These are phyloP conservation scores for Agapanthus africanus DNA, from an alignment of 106 monocot species.

Conservation along the genomic window DNA sequence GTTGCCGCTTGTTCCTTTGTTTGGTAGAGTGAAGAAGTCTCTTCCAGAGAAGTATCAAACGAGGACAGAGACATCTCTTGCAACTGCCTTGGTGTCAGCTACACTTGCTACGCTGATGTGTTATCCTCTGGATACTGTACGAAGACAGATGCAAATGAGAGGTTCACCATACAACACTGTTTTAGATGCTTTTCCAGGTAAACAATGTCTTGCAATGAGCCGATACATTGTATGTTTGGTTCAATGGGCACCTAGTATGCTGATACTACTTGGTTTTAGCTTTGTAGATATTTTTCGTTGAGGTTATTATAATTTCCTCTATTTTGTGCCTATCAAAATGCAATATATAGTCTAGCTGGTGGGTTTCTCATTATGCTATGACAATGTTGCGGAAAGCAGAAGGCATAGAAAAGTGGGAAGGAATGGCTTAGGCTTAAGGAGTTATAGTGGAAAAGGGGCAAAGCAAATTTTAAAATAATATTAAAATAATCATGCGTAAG, in stretches of 20 bases:
- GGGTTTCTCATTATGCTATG: constrained; percentile 1
- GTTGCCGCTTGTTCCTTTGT: neutral
- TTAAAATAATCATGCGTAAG: too few relatives aligned
- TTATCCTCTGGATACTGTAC: constrained; percentile 93
- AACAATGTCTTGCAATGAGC: neutral
- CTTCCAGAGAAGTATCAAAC: constrained; percentile 86
- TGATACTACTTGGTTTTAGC: neutral
- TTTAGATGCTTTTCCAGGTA: constrained; percentile 88
- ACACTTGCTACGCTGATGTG: constrained; percentile 90
- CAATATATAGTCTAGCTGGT: neutral
- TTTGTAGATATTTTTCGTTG: neutral
- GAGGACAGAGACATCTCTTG: constrained; percentile 78
- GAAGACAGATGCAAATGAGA: constrained; percentile 99
- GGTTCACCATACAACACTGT: constrained; percentile 75
- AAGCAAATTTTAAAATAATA: too few relatives aligned
- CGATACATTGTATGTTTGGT: neutral
- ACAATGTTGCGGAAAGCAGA: too few relatives aligned
- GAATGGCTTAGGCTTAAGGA: too few relatives aligned
- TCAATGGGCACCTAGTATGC: neutral
- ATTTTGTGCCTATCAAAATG: neutral
- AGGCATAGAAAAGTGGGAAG: too few relatives aligned
- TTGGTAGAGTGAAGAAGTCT: constrained; percentile 84
- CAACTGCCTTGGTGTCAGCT: constrained; percentile 76
- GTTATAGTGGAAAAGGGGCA: too few relatives aligned
- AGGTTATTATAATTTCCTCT: constrained; percentile 2